Percentiles rank a stretch among this genome's conserved stretches.
phyloP scores from a whole-genome alignment of 192 early-diverging fungal species.

The Mortierella antarctica region DNA sequence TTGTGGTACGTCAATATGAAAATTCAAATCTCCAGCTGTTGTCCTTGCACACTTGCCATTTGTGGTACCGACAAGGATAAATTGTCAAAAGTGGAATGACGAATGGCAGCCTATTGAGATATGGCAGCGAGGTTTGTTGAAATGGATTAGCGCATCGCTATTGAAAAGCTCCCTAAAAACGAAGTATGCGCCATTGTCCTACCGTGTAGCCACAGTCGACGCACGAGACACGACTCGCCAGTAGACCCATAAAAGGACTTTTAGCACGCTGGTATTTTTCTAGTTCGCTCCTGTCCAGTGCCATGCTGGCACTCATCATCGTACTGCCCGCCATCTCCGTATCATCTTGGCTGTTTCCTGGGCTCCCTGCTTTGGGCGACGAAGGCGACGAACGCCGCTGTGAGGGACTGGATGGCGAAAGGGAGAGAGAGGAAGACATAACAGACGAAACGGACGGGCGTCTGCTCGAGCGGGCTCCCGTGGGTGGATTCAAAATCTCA shows the following conservation, averaged over 20 bases:
- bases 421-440: constrained; percentile 28
- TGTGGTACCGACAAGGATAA: constrained; percentile 71
- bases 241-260: constrained; percentile 70
- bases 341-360: too few relatives aligned
- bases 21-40: too few relatives aligned
- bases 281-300: constrained; percentile 25
- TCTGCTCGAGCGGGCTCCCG: neutral
- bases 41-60: constrained; percentile 26
- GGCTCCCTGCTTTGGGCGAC: too few relatives aligned
- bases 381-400: too few relatives aligned
- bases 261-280: constrained; percentile 52
- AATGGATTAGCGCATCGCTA: neutral
- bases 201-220: constrained; percentile 75
- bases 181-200: neutral
- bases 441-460: constrained; percentile 14
- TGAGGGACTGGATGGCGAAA: neutral
- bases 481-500: constrained; percentile 18
- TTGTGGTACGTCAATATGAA: neutral
- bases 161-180: neutral
- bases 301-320: constrained; percentile 21
- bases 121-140: neutral
- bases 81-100: constrained; percentile 79
- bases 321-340: too few relatives aligned
- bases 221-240: constrained; percentile 77
- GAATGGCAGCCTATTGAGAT: constrained; percentile 66